Evolutionary conservation across 495 filamentous ascomycete species (phyloP).

Genomic region (Penicillium fimorum): DNA sequence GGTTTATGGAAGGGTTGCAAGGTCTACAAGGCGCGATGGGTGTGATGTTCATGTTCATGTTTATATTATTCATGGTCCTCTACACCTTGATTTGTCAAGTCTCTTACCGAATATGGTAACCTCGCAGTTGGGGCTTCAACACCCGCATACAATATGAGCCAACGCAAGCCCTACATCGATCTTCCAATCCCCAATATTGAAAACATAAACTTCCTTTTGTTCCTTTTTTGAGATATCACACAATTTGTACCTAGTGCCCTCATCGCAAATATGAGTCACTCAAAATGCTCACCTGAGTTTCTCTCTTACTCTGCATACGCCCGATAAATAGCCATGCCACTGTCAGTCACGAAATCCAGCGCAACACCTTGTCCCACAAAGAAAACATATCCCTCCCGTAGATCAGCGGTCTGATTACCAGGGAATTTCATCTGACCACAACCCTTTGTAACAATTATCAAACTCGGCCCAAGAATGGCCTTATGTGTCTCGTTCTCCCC

Average conservation of each 20-base stretch:
- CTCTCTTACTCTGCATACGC: slow-evolving; percentile 50
- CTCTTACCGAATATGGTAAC: neutral
- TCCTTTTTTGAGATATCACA: neutral
- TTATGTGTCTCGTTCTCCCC: slow-evolving; percentile 59
- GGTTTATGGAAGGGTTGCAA: neutral
- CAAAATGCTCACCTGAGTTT: neutral
- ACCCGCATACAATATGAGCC: slow-evolving; percentile 1
- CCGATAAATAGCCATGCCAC: slow-evolving; percentile 55
- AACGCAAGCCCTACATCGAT: neutral
- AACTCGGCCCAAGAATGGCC: slow-evolving; percentile 59
- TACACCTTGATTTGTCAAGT: neutral
- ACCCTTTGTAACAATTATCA: slow-evolving; percentile 65
- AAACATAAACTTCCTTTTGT: neutral
- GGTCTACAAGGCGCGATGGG: neutral
- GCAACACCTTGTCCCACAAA: slow-evolving; percentile 64
- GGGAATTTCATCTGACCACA: slow-evolving; percentile 56
- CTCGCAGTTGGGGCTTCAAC: slow-evolving; percentile 5
- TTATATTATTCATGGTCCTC: neutral
- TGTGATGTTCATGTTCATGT: neutral
- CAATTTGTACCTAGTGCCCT: neutral
- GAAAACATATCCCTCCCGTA: slow-evolving; percentile 63
- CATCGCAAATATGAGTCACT: neutral
- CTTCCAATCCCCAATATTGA: neutral
- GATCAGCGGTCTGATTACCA: slow-evolving; percentile 45
- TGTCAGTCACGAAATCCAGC: slow-evolving; percentile 46